Evolutionary conservation across 768 basidiomycete genomes (phyloP).

Genomic region (Termitomyces sp.): DNA sequence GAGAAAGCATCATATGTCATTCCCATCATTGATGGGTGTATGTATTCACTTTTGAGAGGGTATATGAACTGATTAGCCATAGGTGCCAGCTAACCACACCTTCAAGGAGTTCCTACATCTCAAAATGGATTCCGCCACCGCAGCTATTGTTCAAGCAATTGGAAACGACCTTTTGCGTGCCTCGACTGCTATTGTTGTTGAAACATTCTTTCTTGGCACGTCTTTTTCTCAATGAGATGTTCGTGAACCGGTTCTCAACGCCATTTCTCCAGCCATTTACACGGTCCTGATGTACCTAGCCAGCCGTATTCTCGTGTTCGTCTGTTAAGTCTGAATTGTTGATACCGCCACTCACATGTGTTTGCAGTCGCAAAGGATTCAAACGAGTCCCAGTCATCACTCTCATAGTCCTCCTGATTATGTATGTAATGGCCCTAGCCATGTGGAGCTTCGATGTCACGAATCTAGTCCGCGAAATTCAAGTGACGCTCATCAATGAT

Average conservation of each 20-base stretch:
- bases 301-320: conserved; percentile 8
- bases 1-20: too few species aligned
- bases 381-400: conserved; percentile 6
- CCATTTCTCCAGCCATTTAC: conserved; percentile 5
- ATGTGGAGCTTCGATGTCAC: conserved; percentile 15
- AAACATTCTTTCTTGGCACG: conserved; percentile 14
- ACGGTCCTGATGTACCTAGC: conserved; percentile 8
- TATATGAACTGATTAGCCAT: background rate
- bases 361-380: conserved; percentile 9
- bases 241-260: background rate
- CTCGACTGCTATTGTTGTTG: conserved; percentile 9
- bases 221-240: background rate
- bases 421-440: conserved; percentile 13
- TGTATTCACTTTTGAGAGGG: background rate
- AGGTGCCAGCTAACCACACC: background rate
- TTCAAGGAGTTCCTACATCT: background rate
- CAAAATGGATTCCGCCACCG: conserved; percentile 9
- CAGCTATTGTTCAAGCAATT: conserved; percentile 4
- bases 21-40: background rate
- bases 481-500: conserved; percentile 8
- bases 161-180: conserved; percentile 12
- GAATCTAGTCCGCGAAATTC: conserved; percentile 8
- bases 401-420: conserved; percentile 6
- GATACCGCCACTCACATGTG: background rate
- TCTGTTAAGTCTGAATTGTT: background rate